These are phyloP conservation scores for Wickerhamiella qilinensis DNA, from an alignment of 805 yeast species.

Conservation along the genomic window DNA sequence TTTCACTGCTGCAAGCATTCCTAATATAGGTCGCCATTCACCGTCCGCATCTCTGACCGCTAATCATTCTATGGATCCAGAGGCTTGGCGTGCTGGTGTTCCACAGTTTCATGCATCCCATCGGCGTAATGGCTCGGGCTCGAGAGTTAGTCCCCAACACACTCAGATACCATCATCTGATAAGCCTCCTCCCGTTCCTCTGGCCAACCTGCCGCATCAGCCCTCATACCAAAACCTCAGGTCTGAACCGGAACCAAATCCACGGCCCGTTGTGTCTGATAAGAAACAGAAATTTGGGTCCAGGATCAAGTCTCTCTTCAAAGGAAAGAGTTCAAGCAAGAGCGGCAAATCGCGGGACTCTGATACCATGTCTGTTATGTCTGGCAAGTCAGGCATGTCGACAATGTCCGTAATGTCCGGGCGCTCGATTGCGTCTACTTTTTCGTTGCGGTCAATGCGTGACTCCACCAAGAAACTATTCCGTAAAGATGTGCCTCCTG, in stretches of 20 bases:
- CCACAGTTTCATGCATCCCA: not conserved
- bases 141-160: too few relatives aligned
- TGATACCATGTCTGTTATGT: not conserved
- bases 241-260: not conserved
- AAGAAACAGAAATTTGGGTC: not conserved
- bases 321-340: not conserved
- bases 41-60: not conserved
- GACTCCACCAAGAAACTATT: conserved; percentile 5
- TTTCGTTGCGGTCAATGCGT: conserved; percentile 15
- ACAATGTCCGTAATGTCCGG: conserved; percentile 14
- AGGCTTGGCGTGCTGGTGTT: not conserved
- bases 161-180: too few relatives aligned
- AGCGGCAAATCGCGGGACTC: not conserved
- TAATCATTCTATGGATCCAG: not conserved
- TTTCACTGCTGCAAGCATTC: too few relatives aligned
- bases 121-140: too few relatives aligned
- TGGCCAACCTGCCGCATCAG: not conserved
- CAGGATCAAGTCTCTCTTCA: not conserved
- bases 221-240: not conserved
- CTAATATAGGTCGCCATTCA: too few relatives aligned
- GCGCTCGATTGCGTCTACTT: conserved; percentile 15
- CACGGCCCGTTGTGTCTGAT: not conserved
- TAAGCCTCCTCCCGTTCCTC: too few relatives aligned
- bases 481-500: not conserved
- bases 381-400: conserved; percentile 1